Conservation (phyloP, 306 rosid species). For the Gleditsia sinensis region DNA sequence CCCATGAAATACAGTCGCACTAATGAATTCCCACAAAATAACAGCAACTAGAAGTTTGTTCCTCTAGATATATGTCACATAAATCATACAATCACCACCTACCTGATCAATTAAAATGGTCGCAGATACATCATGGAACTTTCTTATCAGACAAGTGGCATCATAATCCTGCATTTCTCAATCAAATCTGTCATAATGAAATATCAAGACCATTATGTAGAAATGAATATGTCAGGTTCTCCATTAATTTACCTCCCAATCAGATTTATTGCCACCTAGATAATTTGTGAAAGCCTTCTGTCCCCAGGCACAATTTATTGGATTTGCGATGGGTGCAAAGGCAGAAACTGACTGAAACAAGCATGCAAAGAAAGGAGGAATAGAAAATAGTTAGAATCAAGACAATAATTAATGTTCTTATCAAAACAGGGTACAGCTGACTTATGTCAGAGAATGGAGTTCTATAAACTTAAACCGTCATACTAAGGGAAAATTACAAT, state of each 20-base stretch:
- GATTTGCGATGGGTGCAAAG: slow-evolving; percentile 80
- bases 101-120: slow-evolving; percentile 97
- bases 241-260: slow-evolving; percentile 75
- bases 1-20: not conserved
- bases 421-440: slow-evolving; percentile 1
- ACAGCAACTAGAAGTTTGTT: not conserved
- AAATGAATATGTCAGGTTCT: slow-evolving; percentile 14
- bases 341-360: slow-evolving; percentile 86
- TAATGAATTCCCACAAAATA: not conserved
- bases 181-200: slow-evolving; percentile 15
- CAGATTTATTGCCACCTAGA: slow-evolving; percentile 73
- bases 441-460: not conserved
- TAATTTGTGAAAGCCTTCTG: slow-evolving; percentile 91
- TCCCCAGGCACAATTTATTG: slow-evolving; percentile 89
- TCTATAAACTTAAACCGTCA: not conserved
- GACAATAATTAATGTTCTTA: not conserved
- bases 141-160: slow-evolving; percentile 66
- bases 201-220: not conserved
- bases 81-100: not conserved
- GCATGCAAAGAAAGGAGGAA: slow-evolving; percentile 3
- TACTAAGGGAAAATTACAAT: not conserved
- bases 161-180: slow-evolving; percentile 81
- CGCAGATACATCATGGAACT: slow-evolving; percentile 54
- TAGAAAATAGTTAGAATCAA: slow-evolving; percentile 25
- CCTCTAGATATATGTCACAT: not conserved